Conservation (phyloP, 2,329 filamentous ascomycete species). For the Exophiala dermatitidis region DNA sequence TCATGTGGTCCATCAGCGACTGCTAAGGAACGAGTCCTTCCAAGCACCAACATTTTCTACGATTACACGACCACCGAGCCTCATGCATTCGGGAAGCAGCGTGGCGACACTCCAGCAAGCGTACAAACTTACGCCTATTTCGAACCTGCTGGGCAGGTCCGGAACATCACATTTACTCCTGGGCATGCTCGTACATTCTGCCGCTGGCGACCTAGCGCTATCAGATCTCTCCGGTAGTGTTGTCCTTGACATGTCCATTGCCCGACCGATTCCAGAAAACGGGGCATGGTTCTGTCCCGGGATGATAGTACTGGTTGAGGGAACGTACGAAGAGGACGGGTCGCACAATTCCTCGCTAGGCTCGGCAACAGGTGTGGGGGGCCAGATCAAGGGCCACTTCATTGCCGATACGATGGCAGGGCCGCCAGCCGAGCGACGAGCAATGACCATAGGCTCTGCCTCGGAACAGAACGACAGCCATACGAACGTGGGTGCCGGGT, state of each 20-base stretch:
- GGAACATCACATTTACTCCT: slow-evolving; percentile 80
- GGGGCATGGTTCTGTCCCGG: slow-evolving; percentile 90
- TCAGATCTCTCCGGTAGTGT: slow-evolving; percentile 87
- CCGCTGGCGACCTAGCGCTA: slow-evolving; percentile 66
- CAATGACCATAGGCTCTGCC: slow-evolving; percentile 66
- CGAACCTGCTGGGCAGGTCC: slow-evolving; percentile 67
- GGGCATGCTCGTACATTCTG: slow-evolving; percentile 74
- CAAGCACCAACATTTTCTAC: slow-evolving; percentile 70
- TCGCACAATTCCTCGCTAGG: slow-evolving; percentile 61
- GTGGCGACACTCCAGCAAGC: slow-evolving; percentile 51
- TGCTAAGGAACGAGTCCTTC: slow-evolving; percentile 88
- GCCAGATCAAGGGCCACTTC: slow-evolving; percentile 85
- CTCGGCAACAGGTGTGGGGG: slow-evolving; percentile 64
- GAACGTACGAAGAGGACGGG: slow-evolving; percentile 92
- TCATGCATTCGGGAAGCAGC: slow-evolving; percentile 54
- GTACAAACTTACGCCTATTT: slow-evolving; percentile 84
- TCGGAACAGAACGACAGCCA: slow-evolving; percentile 27
- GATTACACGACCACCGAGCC: slow-evolving; percentile 44
- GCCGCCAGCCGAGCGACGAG: slow-evolving; percentile 80
- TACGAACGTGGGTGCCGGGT: slow-evolving; percentile 58
- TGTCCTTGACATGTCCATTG: slow-evolving; percentile 70
- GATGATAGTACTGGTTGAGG: slow-evolving; percentile 92
- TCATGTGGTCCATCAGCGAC: slow-evolving; percentile 82
- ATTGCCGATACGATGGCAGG: slow-evolving; percentile 85
- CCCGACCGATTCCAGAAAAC: slow-evolving; percentile 72